A percentile compares a stretch with the other conserved stretches of the same genome.
These are phyloP conservation scores for Euphrasia arctica DNA, from an alignment of 305 asterid species.

Conservation along the genomic window DNA sequence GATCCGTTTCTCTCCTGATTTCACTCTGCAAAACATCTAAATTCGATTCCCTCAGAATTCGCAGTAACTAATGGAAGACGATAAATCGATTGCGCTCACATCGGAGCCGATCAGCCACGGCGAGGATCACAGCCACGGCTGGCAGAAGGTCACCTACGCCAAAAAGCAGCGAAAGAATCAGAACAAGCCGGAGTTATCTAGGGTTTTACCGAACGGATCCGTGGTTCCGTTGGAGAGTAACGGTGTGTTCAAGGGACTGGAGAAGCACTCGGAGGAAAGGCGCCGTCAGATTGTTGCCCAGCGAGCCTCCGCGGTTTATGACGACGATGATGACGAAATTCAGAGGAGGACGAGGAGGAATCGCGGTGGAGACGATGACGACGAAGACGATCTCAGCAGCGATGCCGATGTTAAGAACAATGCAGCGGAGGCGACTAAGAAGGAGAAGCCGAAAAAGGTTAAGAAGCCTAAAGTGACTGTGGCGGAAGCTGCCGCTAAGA, in stretches of 20 bases:
- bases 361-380: slow-evolving; percentile 3
- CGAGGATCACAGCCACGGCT: slow-evolving; percentile 15
- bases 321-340: slow-evolving; percentile 14
- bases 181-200: neutral
- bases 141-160: slow-evolving; percentile 15
- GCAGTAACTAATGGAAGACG: slow-evolving; percentile 5
- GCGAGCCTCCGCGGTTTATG: neutral
- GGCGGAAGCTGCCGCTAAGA: slow-evolving; percentile 13
- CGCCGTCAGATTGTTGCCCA: slow-evolving; percentile 4
- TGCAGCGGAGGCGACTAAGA: slow-evolving; percentile 1
- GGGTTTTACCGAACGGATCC: slow-evolving; percentile 9
- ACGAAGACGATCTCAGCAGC: neutral
- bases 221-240: neutral
- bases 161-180: slow-evolving; percentile 1
- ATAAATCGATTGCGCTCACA: neutral
- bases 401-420: slow-evolving; percentile 5
- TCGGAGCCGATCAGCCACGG: neutral
- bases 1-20: neutral
- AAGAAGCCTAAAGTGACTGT: slow-evolving; percentile 13
- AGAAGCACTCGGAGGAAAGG: slow-evolving; percentile 14
- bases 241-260: slow-evolving; percentile 8
- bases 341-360: slow-evolving; percentile 9
- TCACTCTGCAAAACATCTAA: neutral
- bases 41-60: neutral
- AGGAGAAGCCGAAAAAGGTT: slow-evolving; percentile 15